These are phyloP conservation scores for Cylindrotheca closterium DNA, from an alignment of 108 stramenopile species.

Conservation along the genomic window DNA sequence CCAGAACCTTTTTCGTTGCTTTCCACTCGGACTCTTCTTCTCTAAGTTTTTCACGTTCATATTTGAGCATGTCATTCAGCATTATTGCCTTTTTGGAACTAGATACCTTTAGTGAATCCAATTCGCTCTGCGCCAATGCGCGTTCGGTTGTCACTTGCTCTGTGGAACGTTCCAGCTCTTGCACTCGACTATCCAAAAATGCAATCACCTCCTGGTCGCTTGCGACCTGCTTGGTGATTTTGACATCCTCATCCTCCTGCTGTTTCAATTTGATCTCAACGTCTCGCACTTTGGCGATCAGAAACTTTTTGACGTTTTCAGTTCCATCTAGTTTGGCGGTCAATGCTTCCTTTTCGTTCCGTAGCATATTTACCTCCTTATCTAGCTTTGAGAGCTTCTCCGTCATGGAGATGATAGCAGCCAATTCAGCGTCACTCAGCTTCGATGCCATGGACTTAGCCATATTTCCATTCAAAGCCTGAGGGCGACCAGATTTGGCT, in stretches of 20 bases:
- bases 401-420: constrained; percentile 84
- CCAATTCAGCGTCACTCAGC: constrained; percentile 74
- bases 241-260: constrained; percentile 54
- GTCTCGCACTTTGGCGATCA: constrained; percentile 68
- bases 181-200: constrained; percentile 80
- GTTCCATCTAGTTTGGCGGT: constrained; percentile 72
- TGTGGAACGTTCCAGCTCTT: constrained; percentile 62
- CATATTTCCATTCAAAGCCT: constrained; percentile 55
- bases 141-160: constrained; percentile 39
- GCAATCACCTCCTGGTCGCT: constrained; percentile 90
- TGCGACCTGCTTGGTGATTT: constrained; percentile 65
- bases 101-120: constrained; percentile 37
- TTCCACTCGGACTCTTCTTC: constrained; percentile 81
- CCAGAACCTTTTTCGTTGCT: constrained; percentile 74
- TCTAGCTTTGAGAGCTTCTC: constrained; percentile 64
- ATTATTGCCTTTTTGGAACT: constrained; percentile 65
- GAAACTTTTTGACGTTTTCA: constrained; percentile 76
- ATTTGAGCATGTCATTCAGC: constrained; percentile 76
- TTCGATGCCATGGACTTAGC: constrained; percentile 82
- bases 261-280: constrained; percentile 51
- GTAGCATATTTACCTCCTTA: constrained; percentile 41
- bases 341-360: constrained; percentile 61
- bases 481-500: constrained; percentile 17
- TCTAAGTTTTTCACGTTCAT: constrained; percentile 67
- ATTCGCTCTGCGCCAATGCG: constrained; percentile 33